Evolutionary conservation across 225 moss, liverwort and hornwort species (phyloP).

Genomic region (Bryum argenteum): DNA sequence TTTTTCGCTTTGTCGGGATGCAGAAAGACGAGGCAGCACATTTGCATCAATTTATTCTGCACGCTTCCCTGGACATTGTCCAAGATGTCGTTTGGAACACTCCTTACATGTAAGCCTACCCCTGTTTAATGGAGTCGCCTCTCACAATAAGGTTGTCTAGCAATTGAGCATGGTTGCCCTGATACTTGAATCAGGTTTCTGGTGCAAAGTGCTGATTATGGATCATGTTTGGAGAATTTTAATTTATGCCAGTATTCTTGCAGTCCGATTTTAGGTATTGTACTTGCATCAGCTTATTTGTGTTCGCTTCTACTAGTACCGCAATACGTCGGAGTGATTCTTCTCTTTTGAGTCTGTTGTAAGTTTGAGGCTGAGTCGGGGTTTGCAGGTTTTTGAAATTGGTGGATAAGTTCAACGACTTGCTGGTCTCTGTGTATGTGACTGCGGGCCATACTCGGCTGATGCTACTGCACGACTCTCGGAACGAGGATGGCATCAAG

Average conservation of each 20-base stretch:
- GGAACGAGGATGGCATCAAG: conserved; percentile 95
- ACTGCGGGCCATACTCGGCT: conserved; percentile 91
- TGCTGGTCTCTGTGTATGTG: conserved; percentile 89
- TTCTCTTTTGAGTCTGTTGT: not conserved
- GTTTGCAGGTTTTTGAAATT: conserved; percentile 82
- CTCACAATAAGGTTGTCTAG: not conserved
- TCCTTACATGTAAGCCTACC: conserved; percentile 69
- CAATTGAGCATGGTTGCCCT: too few relatives aligned
- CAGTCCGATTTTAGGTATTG: too few relatives aligned
- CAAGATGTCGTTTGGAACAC: conserved; percentile 96
- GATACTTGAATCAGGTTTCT: too few relatives aligned
- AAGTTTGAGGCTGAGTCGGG: conserved; percentile 12
- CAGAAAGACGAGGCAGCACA: conserved; percentile 98
- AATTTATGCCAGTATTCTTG: too few relatives aligned
- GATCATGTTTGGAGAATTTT: too few relatives aligned
- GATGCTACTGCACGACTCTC: conserved; percentile 96
- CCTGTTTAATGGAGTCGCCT: conserved; percentile 1
- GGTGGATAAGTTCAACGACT: conserved; percentile 93
- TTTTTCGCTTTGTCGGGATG: conserved; percentile 24
- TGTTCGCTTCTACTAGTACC: not conserved
- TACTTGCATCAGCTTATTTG: not conserved
- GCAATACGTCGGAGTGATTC: not conserved
- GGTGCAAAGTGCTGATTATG: too few relatives aligned
- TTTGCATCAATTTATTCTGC: conserved; percentile 94
- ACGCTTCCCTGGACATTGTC: conserved; percentile 94